Base-by-base conservation (phyloP, 2,329 filamentous ascomycete species). In the Ophiocordyceps australis region DNA sequence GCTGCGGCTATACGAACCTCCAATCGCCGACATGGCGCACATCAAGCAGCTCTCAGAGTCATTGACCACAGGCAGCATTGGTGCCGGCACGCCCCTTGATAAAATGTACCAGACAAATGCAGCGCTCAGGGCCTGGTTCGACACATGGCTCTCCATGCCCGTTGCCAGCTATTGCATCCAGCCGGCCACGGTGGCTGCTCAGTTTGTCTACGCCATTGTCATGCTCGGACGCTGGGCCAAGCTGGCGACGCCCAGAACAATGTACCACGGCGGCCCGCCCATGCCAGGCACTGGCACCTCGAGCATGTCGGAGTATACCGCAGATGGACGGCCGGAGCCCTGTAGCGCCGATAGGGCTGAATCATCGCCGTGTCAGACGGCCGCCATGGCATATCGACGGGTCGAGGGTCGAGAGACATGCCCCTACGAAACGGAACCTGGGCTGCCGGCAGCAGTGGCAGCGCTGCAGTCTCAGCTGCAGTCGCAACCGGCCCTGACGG, bases 141-240 rank as follows among this genome's bases (percentile, higher is more conserved):
- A 62, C 3, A 45, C 46, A 20, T 63, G 61, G 50, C 45, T 59
- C 3, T 38, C 47, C 0, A 40, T 68, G 0, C 54, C 63, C 0
- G 41, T 53, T 0, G 34, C 41, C 0, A 41, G 49, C 4, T 63
- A 59, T 28, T 54, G 56, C 29, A 46, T 51, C 17, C 44, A 64
- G 14, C 59, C 64, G 0, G 54, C 64, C 7, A 44, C 54, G 0
- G 37, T 52, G 0, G 57, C 49, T 18, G 41, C 52, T 1, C 57
- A 66, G 27, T 41, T 66, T 0, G 51, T 65, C 4, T 61, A 64
- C 27, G 55, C 52, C n/a, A 41, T 62, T 22, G 57, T 50, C 5
- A 60, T 63, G 50, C 46, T 65, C 1, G 52, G 57, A 2, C 50
- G 61, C 6, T 65, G 60, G 60, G 54, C 57, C 5, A 60, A 59